Evolutionary conservation across 2,329 filamentous ascomycete species (phyloP).

Genomic region (Colletotrichum echinochloae): DNA sequence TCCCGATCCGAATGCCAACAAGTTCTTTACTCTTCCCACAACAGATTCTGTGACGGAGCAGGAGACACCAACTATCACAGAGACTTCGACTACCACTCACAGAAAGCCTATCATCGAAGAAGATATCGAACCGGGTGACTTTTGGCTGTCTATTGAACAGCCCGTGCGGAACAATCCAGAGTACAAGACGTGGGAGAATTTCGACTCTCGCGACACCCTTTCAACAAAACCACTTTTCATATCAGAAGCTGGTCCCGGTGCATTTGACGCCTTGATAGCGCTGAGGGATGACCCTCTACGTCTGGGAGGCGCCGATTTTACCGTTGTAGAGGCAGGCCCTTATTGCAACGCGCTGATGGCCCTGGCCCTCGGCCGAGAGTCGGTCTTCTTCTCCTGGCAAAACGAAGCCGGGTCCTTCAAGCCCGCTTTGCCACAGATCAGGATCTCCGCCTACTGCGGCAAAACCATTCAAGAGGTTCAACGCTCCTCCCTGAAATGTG

Average conservation of each 20-base stretch:
- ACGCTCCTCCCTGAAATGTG: slow-evolving; percentile 59
- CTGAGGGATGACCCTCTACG: slow-evolving; percentile 55
- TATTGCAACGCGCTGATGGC: slow-evolving; percentile 72
- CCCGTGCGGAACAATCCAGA: slow-evolving; percentile 49
- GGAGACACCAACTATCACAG: slow-evolving; percentile 41
- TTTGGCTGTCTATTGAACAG: slow-evolving; percentile 61
- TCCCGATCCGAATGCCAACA: slow-evolving; percentile 44
- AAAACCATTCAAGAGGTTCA: slow-evolving; percentile 61
- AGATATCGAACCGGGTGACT: slow-evolving; percentile 45
- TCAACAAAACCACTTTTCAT: slow-evolving; percentile 65
- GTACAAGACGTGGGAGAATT: slow-evolving; percentile 78
- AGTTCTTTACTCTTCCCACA: slow-evolving; percentile 58
- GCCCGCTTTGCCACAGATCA: slow-evolving; percentile 58
- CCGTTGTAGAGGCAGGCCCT: slow-evolving; percentile 59
- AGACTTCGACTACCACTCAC: slow-evolving; percentile 23
- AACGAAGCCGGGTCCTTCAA: slow-evolving; percentile 64
- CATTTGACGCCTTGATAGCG: slow-evolving; percentile 73
- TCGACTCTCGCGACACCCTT: slow-evolving; percentile 59
- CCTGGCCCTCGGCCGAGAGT: slow-evolving; percentile 77
- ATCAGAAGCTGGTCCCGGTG: slow-evolving; percentile 74
- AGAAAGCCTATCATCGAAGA: slow-evolving; percentile 43
- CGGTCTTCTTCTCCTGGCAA: slow-evolving; percentile 76
- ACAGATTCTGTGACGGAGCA: slow-evolving; percentile 29
- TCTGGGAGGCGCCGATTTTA: slow-evolving; percentile 52
- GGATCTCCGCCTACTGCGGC: slow-evolving; percentile 68